phyloP scores from a whole-genome alignment of 148 eudicot genomes.

The Linanthus parryae region DNA sequence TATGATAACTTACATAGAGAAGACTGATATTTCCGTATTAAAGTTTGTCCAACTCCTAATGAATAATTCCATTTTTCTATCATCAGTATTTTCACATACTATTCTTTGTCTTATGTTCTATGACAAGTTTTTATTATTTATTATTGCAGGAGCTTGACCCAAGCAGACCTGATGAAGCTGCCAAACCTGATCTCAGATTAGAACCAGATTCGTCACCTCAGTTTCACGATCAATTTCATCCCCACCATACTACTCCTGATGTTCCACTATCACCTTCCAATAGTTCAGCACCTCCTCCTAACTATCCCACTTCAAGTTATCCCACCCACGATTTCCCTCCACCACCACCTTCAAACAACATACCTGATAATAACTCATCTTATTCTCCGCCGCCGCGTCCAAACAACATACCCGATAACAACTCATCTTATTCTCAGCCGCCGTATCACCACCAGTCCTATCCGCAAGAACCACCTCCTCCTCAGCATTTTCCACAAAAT shows the following conservation, averaged over 20 bases:
- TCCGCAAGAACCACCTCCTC: conserved; percentile 40
- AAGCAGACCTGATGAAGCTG: conserved; percentile 29
- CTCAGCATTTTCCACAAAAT: conserved; percentile 34
- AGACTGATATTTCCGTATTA: too few species aligned
- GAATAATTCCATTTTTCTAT: too few species aligned
- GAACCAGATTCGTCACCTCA: conserved; percentile 41
- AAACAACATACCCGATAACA: conserved; percentile 34
- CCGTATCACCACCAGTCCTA: conserved; percentile 48
- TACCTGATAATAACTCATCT: conserved; percentile 31
- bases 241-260: conserved; percentile 30
- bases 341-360: conserved; percentile 23
- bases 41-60: too few species aligned
- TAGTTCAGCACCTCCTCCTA: conserved; percentile 30
- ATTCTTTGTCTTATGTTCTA: neutral
- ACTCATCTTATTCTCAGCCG: conserved; percentile 36
- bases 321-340: conserved; percentile 47
- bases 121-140: neutral
- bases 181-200: conserved; percentile 23
- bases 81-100: neutral
- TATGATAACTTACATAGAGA: too few species aligned
- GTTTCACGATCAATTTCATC: conserved; percentile 26
- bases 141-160: conserved; percentile 47
- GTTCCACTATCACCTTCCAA: conserved; percentile 25
- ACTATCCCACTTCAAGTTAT: conserved; percentile 35
- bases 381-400: conserved; percentile 41